Conservation (phyloP, 1,284 basidiomycete species). For the Anthracocystis panici-leucophaei region DNA sequence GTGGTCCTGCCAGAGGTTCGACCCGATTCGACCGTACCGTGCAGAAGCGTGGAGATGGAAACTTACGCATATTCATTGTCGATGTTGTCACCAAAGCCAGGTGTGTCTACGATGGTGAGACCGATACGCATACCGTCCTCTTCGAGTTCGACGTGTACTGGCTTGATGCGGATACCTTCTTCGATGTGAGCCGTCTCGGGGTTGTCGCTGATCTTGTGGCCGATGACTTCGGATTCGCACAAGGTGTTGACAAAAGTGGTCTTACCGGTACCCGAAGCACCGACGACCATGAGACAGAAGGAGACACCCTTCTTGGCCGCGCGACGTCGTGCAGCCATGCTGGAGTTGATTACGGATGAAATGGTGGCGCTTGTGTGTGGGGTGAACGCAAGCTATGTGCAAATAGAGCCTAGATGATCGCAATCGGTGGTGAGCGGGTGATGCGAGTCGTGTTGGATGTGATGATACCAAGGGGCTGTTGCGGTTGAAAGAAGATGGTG, state of each 20-base stretch:
- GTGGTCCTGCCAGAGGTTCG: background rate
- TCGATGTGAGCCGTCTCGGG: conserved; percentile 93
- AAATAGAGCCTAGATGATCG: background rate
- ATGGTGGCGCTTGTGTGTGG: conserved; percentile 22
- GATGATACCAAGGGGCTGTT: too few species aligned
- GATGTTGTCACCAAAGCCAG: conserved; percentile 98
- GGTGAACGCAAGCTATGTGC: background rate
- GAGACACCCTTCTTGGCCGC: conserved; percentile 69
- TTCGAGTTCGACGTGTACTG: conserved; percentile 93
- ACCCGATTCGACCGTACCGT: too few species aligned
- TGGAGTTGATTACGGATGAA: conserved; percentile 45
- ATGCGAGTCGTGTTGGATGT: background rate
- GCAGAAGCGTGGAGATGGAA: background rate
- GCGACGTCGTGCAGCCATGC: conserved; percentile 62
- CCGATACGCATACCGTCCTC: conserved; percentile 98
- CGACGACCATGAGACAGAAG: conserved; percentile 70
- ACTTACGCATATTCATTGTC: conserved; percentile 96
- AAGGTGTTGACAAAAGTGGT: conserved; percentile 69
- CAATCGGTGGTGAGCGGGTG: background rate
- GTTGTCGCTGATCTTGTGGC: conserved; percentile 84
- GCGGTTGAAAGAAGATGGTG: background rate
- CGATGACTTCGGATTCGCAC: conserved; percentile 71
- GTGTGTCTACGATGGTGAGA: conserved; percentile 97
- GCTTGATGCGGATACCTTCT: conserved; percentile 95
- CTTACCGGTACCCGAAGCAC: conserved; percentile 68